These are phyloP conservation scores for Kuraishia hungarica DNA, from an alignment of 805 yeast genomes.

Conservation along the genomic window DNA sequence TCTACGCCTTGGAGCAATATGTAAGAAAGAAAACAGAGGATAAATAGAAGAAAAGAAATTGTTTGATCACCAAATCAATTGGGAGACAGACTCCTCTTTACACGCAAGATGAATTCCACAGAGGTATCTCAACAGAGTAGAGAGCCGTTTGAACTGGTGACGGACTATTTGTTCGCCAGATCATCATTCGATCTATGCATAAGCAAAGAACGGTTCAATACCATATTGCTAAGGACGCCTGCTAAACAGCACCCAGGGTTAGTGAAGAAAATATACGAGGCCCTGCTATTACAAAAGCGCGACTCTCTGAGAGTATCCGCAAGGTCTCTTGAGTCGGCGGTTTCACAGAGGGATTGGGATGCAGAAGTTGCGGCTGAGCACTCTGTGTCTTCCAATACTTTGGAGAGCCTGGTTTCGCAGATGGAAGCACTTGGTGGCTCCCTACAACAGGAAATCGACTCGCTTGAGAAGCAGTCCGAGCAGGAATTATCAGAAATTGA, in stretches of 20 bases:
- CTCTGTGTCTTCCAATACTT: not conserved
- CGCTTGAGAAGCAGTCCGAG: conserved; percentile 11
- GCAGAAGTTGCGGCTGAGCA: not conserved
- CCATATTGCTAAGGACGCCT: not conserved
- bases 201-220: conserved; percentile 1
- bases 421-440: conserved; percentile 20
- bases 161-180: conserved; percentile 5
- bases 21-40: not conserved
- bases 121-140: not conserved
- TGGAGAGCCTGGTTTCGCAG: conserved; percentile 5
- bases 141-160: not conserved
- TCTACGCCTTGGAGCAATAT: not conserved
- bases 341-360: not conserved
- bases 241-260: not conserved
- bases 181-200: conserved; percentile 5
- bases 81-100: too few species aligned
- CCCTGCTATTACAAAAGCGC: not conserved
- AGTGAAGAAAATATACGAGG: not conserved
- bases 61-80: not conserved
- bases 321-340: not conserved
- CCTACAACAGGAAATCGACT: conserved; percentile 15
- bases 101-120: not conserved
- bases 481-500: conserved; percentile 11
- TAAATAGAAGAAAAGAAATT: not conserved
- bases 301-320: not conserved